These are phyloP conservation scores for Ustilago hordei DNA, from an alignment of 1,284 basidiomycete species.

Conservation along the genomic window DNA sequence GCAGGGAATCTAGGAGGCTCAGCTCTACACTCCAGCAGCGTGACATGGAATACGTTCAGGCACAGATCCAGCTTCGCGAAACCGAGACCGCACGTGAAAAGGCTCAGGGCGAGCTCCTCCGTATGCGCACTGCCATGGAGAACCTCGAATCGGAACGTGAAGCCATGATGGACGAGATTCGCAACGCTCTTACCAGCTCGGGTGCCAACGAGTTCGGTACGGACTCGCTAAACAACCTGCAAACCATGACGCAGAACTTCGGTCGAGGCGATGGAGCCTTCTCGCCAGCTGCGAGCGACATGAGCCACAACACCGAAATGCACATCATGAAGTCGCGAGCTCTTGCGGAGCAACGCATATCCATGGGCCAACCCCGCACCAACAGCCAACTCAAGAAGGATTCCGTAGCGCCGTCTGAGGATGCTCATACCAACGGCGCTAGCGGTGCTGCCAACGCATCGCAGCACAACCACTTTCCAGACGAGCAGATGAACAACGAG, in stretches of 20 bases:
- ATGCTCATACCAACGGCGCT: conserved; percentile 16
- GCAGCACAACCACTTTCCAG: conserved; percentile 57
- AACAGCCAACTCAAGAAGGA: conserved; percentile 23
- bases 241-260: conserved; percentile 40
- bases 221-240: conserved; percentile 50
- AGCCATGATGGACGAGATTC: conserved; percentile 67
- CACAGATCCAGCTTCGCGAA: conserved; percentile 59
- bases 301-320: conserved; percentile 52
- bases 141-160: conserved; percentile 59
- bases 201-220: conserved; percentile 48
- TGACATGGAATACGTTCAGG: conserved; percentile 60
- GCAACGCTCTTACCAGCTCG: conserved; percentile 51
- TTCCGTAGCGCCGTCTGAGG: conserved; percentile 12
- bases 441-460: conserved; percentile 21
- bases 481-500: conserved; percentile 66
- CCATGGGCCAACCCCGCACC: conserved; percentile 39
- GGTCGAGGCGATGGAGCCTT: conserved; percentile 18
- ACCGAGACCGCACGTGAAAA: conserved; percentile 64
- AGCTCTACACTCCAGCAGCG: conserved; percentile 70
- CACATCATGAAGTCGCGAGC: conserved; percentile 61
- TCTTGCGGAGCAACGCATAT: conserved; percentile 61
- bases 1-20: conserved; percentile 83
- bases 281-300: conserved; percentile 44
- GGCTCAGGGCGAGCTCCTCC: conserved; percentile 54
- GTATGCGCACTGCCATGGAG: conserved; percentile 63